phyloP scores from a whole-genome alignment of 805 yeast species.

The Kodamaea kakaduensis region DNA sequence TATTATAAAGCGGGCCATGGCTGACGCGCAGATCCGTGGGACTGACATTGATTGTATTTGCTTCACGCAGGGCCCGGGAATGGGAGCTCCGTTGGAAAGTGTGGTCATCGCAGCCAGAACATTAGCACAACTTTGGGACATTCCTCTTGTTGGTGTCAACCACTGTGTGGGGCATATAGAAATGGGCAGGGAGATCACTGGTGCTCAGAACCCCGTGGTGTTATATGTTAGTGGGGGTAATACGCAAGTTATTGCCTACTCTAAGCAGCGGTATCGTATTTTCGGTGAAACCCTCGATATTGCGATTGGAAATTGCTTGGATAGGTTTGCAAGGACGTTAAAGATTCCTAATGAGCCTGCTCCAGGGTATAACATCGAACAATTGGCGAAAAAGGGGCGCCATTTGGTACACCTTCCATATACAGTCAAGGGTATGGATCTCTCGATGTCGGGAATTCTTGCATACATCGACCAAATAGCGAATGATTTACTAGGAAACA shows the following conservation, averaged over 20 bases:
- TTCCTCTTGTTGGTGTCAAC: constrained; percentile 91
- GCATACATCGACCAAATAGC: constrained; percentile 83
- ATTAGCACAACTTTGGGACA: constrained; percentile 68
- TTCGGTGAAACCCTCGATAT: constrained; percentile 98
- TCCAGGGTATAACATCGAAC: constrained; percentile 97
- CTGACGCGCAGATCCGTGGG: constrained; percentile 51
- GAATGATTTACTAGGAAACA: constrained; percentile 54
- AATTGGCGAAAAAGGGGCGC: constrained; percentile 70
- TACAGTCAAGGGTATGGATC: constrained; percentile 98
- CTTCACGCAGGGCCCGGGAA: constrained; percentile 98
- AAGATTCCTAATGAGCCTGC: constrained; percentile 89
- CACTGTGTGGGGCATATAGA: constrained; percentile 98
- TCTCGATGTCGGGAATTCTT: constrained; percentile 92
- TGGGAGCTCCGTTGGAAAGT: constrained; percentile 97
- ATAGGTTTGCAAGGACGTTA: constrained; percentile 89
- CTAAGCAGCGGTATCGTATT: constrained; percentile 89
- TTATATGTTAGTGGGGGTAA: constrained; percentile 97
- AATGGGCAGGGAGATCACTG: constrained; percentile 98
- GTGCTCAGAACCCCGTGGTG: constrained; percentile 97
- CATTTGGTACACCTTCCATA: constrained; percentile 78
- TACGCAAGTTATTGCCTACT: constrained; percentile 96
- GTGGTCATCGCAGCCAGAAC: constrained; percentile 93
- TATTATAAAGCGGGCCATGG: constrained; percentile 60
- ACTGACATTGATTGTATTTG: constrained; percentile 72
- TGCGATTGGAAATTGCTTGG: constrained; percentile 96